These are phyloP conservation scores for Alternaria triticimaculans DNA, from an alignment of 2,329 filamentous ascomycete species.

Conservation along the genomic window DNA sequence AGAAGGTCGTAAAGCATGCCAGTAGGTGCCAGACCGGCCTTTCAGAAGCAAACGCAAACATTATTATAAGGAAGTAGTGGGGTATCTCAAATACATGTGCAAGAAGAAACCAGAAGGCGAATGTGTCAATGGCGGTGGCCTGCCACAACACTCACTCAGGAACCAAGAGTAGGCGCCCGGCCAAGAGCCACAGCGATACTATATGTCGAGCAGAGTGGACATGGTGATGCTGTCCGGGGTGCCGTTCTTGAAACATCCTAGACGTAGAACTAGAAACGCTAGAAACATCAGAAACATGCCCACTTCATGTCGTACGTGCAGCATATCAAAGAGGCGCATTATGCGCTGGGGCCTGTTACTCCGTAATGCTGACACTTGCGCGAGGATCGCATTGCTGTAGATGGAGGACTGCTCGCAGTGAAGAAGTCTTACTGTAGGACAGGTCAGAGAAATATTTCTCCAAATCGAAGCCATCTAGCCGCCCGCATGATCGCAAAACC, in stretches of 20 bases:
- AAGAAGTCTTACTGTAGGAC: background rate
- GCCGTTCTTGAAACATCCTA: constrained; percentile 33
- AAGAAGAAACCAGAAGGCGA: constrained; percentile 4
- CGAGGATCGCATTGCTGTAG: background rate
- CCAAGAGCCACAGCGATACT: constrained; percentile 7
- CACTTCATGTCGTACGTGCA: background rate
- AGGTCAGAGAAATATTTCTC: background rate
- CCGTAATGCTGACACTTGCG: background rate
- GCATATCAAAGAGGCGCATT: background rate
- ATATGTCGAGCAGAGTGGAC: constrained; percentile 15
- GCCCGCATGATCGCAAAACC: background rate
- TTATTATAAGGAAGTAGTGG: constrained; percentile 27
- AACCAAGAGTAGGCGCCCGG: background rate
- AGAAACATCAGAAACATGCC: constrained; percentile 12
- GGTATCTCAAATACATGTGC: constrained; percentile 10
- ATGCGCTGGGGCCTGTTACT: background rate
- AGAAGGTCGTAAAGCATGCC: constrained; percentile 13
- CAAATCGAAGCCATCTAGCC: background rate
- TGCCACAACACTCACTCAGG: constrained; percentile 14
- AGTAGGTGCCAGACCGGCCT: constrained; percentile 36
- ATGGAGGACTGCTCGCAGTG: background rate
- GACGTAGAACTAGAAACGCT: constrained; percentile 24
- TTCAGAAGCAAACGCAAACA: constrained; percentile 33
- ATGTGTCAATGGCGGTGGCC: constrained; percentile 6
- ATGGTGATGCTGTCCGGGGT: constrained; percentile 1